Evolutionary conservation across 257 asterid species (phyloP).

Genomic region (Perilla frutescens): DNA sequence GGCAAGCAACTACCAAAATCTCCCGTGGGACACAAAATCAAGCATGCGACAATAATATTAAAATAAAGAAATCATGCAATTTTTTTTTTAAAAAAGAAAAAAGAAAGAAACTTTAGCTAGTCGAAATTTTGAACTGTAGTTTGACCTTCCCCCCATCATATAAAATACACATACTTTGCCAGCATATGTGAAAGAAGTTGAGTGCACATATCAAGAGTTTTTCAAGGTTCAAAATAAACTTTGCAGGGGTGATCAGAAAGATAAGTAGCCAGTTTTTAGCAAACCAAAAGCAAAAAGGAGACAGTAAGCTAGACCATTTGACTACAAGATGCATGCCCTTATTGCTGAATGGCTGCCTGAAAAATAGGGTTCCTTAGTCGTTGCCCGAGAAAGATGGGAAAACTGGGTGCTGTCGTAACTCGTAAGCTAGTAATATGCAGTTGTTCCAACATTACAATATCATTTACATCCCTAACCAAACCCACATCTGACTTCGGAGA

Average conservation of each 20-base stretch:
- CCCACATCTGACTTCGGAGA: background rate
- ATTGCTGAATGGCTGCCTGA: background rate
- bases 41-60: background rate
- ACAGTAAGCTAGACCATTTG: background rate
- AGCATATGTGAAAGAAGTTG: too few species aligned
- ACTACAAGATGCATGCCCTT: background rate
- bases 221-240: too few species aligned
- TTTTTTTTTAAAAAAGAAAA: too few species aligned
- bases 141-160: too few species aligned
- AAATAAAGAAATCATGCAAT: too few species aligned
- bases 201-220: too few species aligned
- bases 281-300: background rate
- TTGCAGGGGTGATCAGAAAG: background rate
- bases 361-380: background rate
- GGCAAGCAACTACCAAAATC: background rate
- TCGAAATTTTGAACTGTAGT: too few species aligned
- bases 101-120: too few species aligned
- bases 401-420: background rate
- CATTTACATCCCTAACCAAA: background rate
- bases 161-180: too few species aligned
- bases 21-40: slow-evolving; percentile 15
- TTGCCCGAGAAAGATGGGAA: background rate
- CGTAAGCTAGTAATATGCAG: background rate
- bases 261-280: background rate
- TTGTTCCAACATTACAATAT: background rate